Percentiles rank a stretch among this genome's conserved stretches.
These are phyloP conservation scores for Cyberlindnera subsufficiens DNA, from an alignment of 805 yeast genomes.

Conservation along the genomic window DNA sequence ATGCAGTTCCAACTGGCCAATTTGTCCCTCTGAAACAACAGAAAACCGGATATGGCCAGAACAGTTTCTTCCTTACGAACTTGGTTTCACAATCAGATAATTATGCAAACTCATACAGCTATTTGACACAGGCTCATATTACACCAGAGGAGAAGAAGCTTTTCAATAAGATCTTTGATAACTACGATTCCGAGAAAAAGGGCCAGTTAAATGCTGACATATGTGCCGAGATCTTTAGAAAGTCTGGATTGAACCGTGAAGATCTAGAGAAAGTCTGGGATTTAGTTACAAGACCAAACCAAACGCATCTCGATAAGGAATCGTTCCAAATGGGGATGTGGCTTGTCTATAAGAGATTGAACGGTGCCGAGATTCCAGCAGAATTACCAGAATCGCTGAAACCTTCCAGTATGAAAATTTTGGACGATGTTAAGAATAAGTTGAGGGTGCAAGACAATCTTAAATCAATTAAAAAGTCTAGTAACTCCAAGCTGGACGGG, in stretches of 20 bases:
- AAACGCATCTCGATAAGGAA: slow-evolving; percentile 82
- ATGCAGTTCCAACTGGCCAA: slow-evolving; percentile 1
- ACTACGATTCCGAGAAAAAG: slow-evolving; percentile 70
- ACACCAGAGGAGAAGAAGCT: slow-evolving; percentile 78
- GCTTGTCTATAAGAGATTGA: slow-evolving; percentile 81
- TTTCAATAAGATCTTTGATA: slow-evolving; percentile 83
- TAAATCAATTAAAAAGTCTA: slow-evolving; percentile 20
- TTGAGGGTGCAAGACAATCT: slow-evolving; percentile 16
- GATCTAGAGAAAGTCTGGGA: slow-evolving; percentile 92
- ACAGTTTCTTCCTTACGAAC: slow-evolving; percentile 33
- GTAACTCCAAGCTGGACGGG: slow-evolving; percentile 23
- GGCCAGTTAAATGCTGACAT: slow-evolving; percentile 80
- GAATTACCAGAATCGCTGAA: slow-evolving; percentile 82
- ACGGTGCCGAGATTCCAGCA: slow-evolving; percentile 77
- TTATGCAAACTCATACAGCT: slow-evolving; percentile 25
- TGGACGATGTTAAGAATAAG: slow-evolving; percentile 66
- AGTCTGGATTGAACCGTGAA: slow-evolving; percentile 82
- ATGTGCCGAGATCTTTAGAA: slow-evolving; percentile 82
- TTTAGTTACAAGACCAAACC: slow-evolving; percentile 74
- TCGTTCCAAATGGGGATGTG: slow-evolving; percentile 98
- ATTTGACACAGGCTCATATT: slow-evolving; percentile 39
- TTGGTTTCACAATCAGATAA: slow-evolving; percentile 59
- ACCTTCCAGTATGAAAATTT: slow-evolving; percentile 78
- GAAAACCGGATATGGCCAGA: slow-evolving; percentile 40
- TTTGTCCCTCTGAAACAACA: slow-evolving; percentile 32